Conservation (phyloP, 2,329 filamentous ascomycete genomes). For the Colletotrichum incanum region DNA sequence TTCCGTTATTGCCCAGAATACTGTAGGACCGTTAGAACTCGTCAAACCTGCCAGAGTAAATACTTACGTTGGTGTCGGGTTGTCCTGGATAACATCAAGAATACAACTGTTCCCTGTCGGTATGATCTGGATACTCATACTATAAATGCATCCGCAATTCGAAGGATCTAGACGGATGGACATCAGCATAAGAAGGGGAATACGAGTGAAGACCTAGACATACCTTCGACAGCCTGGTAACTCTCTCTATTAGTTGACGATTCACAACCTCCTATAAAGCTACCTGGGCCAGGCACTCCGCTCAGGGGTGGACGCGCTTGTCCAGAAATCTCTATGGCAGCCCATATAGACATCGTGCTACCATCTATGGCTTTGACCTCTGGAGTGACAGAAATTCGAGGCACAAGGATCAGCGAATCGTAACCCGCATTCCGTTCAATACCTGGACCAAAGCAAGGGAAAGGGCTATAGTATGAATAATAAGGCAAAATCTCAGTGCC, state of each 20-base stretch:
- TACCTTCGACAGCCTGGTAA: constrained; percentile 1
- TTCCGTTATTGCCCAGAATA: constrained; percentile 60
- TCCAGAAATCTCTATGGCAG: constrained; percentile 64
- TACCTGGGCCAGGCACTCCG: background rate
- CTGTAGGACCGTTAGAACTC: constrained; percentile 48
- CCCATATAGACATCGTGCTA: constrained; percentile 60
- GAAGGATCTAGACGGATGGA: constrained; percentile 39
- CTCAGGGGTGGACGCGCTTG: constrained; percentile 51
- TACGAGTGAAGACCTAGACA: background rate
- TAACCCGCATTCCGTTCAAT: background rate
- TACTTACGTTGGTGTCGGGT: constrained; percentile 59
- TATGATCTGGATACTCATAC: constrained; percentile 63
- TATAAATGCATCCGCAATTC: constrained; percentile 65
- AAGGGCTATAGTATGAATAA: background rate
- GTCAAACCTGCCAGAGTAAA: background rate
- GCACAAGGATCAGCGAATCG: constrained; percentile 54
- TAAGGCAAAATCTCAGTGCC: background rate
- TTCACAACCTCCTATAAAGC: background rate
- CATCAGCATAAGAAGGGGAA: constrained; percentile 2
- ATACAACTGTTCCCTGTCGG: constrained; percentile 59
- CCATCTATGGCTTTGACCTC: constrained; percentile 56
- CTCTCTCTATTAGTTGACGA: background rate
- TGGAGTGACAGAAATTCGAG: constrained; percentile 61
- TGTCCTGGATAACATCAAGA: constrained; percentile 60
- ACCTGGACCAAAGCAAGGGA: background rate